Conservation (phyloP, 1,139 yeast species). For the Kodamaea alishanica region DNA sequence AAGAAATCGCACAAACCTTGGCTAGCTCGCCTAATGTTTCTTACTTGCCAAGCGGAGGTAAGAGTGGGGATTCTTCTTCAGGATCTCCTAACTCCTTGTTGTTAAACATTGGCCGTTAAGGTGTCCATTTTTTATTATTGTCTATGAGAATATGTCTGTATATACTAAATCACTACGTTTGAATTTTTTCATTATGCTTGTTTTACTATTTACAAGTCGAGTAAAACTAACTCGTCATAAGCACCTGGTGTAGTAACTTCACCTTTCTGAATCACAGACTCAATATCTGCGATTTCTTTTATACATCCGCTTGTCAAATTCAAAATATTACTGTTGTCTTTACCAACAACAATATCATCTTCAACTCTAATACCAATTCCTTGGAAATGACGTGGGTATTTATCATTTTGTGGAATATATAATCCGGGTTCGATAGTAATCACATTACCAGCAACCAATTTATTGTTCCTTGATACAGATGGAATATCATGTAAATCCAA, state of each 20-base stretch:
- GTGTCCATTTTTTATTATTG: not conserved
- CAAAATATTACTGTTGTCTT: constrained; percentile 46
- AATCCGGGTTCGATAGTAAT: constrained; percentile 94
- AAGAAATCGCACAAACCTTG: constrained; percentile 87
- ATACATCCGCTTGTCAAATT: constrained; percentile 75
- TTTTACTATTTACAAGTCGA: constrained; percentile 28
- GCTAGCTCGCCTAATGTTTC: constrained; percentile 83
- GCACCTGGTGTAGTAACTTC: constrained; percentile 45
- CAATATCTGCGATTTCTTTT: constrained; percentile 80
- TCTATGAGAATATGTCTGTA: constrained; percentile 6
- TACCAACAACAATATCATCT: constrained; percentile 82
- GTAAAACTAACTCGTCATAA: constrained; percentile 46
- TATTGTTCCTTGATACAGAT: constrained; percentile 48
- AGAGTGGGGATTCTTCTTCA: constrained; percentile 27
- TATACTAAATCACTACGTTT: constrained; percentile 1
- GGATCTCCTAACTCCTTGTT: constrained; percentile 35
- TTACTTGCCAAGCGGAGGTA: constrained; percentile 70
- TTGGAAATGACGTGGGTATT: constrained; percentile 76
- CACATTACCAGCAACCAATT: constrained; percentile 61
- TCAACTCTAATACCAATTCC: constrained; percentile 94
- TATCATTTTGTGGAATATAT: constrained; percentile 66
- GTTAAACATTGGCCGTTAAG: constrained; percentile 38
- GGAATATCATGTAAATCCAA: constrained; percentile 89
- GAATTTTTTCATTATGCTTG: not conserved
- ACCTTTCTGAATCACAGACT: constrained; percentile 56